phyloP scores from a whole-genome alignment of 805 yeast species.

The Nakazawaea populi region DNA sequence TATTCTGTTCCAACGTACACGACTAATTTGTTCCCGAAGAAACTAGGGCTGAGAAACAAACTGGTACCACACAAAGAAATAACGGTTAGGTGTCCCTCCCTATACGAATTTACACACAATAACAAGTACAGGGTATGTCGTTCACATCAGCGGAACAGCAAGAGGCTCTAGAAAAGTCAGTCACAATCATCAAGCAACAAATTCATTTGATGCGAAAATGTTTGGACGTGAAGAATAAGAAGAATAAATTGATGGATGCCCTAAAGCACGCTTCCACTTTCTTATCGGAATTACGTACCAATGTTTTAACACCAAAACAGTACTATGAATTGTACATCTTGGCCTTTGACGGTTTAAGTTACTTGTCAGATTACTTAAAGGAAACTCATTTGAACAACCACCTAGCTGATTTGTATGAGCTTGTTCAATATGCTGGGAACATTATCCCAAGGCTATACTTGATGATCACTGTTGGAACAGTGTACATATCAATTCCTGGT shows the following conservation, averaged over 20 bases:
- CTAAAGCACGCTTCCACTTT: slow-evolving; percentile 80
- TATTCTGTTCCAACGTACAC: neutral
- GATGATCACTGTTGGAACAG: slow-evolving; percentile 94
- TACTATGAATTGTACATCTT: slow-evolving; percentile 88
- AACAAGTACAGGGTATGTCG: neutral
- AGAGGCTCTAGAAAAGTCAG: slow-evolving; percentile 35
- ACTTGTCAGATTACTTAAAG: slow-evolving; percentile 56
- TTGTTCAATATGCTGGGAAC: slow-evolving; percentile 93
- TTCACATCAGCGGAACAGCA: slow-evolving; percentile 18
- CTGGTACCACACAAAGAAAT: neutral
- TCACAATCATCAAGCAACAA: slow-evolving; percentile 58
- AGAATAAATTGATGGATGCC: slow-evolving; percentile 76
- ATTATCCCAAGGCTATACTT: slow-evolving; percentile 87
- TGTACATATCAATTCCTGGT: slow-evolving; percentile 70
- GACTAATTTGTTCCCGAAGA: neutral
- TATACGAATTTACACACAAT: neutral
- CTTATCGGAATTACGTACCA: slow-evolving; percentile 75
- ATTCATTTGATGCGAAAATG: slow-evolving; percentile 71
- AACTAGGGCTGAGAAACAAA: neutral
- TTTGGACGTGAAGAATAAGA: slow-evolving; percentile 36
- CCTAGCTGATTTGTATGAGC: slow-evolving; percentile 84
- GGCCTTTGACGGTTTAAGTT: slow-evolving; percentile 75
- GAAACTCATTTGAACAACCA: slow-evolving; percentile 66
- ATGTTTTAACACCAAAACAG: slow-evolving; percentile 75
- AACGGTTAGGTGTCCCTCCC: neutral